phyloP scores from a whole-genome alignment of 192 early-diverging fungal species.

The Mortierella antarctica region DNA sequence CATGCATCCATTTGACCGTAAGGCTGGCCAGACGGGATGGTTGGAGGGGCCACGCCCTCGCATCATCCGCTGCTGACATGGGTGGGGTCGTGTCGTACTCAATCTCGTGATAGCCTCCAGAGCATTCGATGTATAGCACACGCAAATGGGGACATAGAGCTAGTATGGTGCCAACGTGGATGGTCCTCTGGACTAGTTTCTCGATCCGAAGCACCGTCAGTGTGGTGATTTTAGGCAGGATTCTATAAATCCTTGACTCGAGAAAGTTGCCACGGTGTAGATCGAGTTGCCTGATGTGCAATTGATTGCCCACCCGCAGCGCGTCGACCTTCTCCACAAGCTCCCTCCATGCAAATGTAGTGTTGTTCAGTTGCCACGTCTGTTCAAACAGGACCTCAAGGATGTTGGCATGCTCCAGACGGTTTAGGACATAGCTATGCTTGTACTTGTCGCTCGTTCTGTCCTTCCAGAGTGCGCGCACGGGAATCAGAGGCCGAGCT shows the following conservation, averaged over 20 bases:
- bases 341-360: slow-evolving; percentile 7
- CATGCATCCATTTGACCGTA: slow-evolving; percentile 6
- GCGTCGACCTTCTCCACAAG: slow-evolving; percentile 9
- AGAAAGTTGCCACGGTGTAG: slow-evolving; percentile 7
- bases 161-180: slow-evolving; percentile 9
- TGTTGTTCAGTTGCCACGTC: slow-evolving; percentile 5
- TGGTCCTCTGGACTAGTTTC: neutral
- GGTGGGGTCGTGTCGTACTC: slow-evolving; percentile 4
- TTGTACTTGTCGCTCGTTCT: neutral
- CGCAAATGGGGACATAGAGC: neutral
- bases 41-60: too few relatives aligned
- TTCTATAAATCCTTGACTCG: slow-evolving; percentile 12
- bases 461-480: slow-evolving; percentile 9
- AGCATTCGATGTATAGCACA: neutral
- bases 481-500: slow-evolving; percentile 3
- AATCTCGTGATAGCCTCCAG: neutral
- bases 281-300: neutral
- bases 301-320: neutral
- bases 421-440: slow-evolving; percentile 11
- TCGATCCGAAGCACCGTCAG: slow-evolving; percentile 9
- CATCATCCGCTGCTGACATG: neutral
- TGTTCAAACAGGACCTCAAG: slow-evolving; percentile 15
- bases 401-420: neutral
- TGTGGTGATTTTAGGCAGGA: slow-evolving; percentile 5
- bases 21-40: neutral